These are phyloP conservation scores for Trypethelium eluteriae DNA, from an alignment of 495 filamentous ascomycete species.

Conservation along the genomic window DNA sequence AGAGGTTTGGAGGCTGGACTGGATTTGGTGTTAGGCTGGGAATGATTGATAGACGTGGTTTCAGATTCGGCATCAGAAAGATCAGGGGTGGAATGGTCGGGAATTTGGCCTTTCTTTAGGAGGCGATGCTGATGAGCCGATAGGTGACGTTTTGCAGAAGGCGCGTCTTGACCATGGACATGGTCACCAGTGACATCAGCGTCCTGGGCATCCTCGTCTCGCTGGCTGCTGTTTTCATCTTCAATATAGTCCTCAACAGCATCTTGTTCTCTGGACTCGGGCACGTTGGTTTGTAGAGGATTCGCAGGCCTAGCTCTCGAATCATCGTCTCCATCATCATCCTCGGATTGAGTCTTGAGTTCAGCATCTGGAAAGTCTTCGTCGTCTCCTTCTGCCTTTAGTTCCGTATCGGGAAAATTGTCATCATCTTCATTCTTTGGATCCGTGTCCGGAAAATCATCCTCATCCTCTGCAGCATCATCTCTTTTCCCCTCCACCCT, in stretches of 20 bases:
- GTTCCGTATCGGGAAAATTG: slow-evolving; percentile 16
- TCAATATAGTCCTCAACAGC: slow-evolving; percentile 17
- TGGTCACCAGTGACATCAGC: background rate
- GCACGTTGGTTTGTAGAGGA: slow-evolving; percentile 28
- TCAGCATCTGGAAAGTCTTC: slow-evolving; percentile 38
- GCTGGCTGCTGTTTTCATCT: slow-evolving; percentile 12
- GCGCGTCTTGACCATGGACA: background rate
- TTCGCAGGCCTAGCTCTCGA: background rate
- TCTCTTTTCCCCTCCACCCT: background rate
- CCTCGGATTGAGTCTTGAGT: slow-evolving; percentile 33
- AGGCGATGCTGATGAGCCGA: slow-evolving; percentile 46
- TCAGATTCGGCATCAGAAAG: slow-evolving; percentile 13
- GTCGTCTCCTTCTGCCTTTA: slow-evolving; percentile 25
- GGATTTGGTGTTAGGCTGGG: background rate
- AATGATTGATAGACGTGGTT: background rate
- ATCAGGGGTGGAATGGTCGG: slow-evolving; percentile 22
- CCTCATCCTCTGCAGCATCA: slow-evolving; percentile 13
- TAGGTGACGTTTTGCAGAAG: slow-evolving; percentile 34
- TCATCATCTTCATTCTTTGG: slow-evolving; percentile 7
- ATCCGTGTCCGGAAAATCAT: slow-evolving; percentile 13
- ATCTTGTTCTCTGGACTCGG: slow-evolving; percentile 30
- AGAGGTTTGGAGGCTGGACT: slow-evolving; percentile 34
- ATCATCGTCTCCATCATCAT: slow-evolving; percentile 28
- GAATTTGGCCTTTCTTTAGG: slow-evolving; percentile 41
- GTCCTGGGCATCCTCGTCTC: slow-evolving; percentile 9